Percentiles rank a stretch among this genome's conserved stretches.
phyloP scores from a whole-genome alignment of 805 yeast species.

The Spathaspora sp. region DNA sequence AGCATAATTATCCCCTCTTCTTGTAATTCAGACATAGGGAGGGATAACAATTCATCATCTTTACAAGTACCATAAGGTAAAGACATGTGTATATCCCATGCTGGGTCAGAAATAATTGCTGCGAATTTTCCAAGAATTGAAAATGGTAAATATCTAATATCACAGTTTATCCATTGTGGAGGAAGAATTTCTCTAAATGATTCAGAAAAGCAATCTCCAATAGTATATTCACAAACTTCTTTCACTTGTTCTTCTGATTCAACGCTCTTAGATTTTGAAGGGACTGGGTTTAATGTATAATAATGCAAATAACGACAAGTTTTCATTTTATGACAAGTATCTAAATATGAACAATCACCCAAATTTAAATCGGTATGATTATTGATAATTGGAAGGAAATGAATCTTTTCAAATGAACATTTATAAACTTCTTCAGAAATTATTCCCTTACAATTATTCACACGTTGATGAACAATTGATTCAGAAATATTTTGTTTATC shows the following conservation, averaged over 20 bases:
- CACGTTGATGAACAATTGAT: slow-evolving; percentile 10
- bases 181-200: slow-evolving; percentile 39
- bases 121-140: slow-evolving; percentile 71
- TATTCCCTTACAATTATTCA: slow-evolving; percentile 11
- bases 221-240: slow-evolving; percentile 36
- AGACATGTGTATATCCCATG: slow-evolving; percentile 95
- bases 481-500: slow-evolving; percentile 7
- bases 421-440: slow-evolving; percentile 16
- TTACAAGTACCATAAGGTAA: slow-evolving; percentile 74
- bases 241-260: neutral
- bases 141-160: slow-evolving; percentile 72
- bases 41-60: slow-evolving; percentile 65
- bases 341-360: slow-evolving; percentile 92
- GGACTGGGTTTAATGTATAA: slow-evolving; percentile 43
- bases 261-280: neutral
- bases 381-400: slow-evolving; percentile 25
- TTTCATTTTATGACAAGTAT: slow-evolving; percentile 85
- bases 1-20: slow-evolving; percentile 79
- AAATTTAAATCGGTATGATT: slow-evolving; percentile 62
- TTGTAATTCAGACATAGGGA: slow-evolving; percentile 68
- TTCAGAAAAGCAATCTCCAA: slow-evolving; percentile 45
- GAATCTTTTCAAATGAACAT: slow-evolving; percentile 23
- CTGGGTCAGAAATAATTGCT: slow-evolving; percentile 87
- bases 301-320: slow-evolving; percentile 83
- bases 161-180: slow-evolving; percentile 86